A percentile compares a stretch with the other conserved stretches of the same genome.
These are phyloP conservation scores for Eutreptiella sp. DNA, from an alignment of 208 protist species.

Conservation along the genomic window DNA sequence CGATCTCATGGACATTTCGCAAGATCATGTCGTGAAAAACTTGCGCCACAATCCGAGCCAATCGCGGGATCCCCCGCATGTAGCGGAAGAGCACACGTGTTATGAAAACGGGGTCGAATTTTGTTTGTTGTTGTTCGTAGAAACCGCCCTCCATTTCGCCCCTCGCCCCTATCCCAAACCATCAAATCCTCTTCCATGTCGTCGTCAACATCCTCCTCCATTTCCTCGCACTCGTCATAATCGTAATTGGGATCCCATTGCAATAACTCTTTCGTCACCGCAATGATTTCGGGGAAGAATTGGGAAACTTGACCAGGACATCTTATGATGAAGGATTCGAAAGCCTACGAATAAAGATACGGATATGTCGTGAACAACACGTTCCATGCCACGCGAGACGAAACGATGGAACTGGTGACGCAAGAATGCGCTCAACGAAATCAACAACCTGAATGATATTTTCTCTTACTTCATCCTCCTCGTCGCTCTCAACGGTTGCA, in stretches of 20 bases:
- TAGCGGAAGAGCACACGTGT: too few species aligned
- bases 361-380: not conserved
- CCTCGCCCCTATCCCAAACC: slow-evolving; percentile 9
- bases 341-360: too few species aligned
- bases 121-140: slow-evolving; percentile 4
- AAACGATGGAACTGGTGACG: too few species aligned
- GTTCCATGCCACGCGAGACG: too few species aligned
- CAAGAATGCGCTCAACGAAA: slow-evolving; percentile 18
- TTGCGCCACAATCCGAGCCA: not conserved
- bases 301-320: slow-evolving; percentile 50
- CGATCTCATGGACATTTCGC: too few species aligned
- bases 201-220: slow-evolving; percentile 33
- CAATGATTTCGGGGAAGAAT: slow-evolving; percentile 42
- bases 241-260: slow-evolving; percentile 70
- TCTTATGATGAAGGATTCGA: slow-evolving; percentile 55
- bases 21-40: not conserved
- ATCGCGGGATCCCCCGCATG: too few species aligned
- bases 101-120: too few species aligned
- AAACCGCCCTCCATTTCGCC: slow-evolving; percentile 10
- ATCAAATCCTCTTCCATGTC: slow-evolving; percentile 44
- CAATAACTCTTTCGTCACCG: slow-evolving; percentile 42
- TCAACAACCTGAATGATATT: slow-evolving; percentile 43
- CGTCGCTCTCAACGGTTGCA: slow-evolving; percentile 44
- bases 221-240: slow-evolving; percentile 51
- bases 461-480: slow-evolving; percentile 54